Evolutionary conservation across 495 filamentous ascomycete species (phyloP).

Genomic region (Rusavskia elegans): DNA sequence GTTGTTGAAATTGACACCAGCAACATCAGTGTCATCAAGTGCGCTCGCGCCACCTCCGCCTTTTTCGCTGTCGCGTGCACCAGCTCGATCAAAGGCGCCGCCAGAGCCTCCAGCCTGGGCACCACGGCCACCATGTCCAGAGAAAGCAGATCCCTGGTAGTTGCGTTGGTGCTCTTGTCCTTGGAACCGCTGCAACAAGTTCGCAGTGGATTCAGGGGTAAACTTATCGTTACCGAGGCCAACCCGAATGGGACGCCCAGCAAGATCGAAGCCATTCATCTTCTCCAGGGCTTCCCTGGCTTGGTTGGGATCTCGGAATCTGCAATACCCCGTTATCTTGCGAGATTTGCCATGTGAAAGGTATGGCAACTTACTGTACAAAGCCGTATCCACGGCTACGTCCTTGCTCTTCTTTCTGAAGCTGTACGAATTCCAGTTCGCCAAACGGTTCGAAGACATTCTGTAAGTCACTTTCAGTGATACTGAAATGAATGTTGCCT

Average conservation of each 20-base stretch:
- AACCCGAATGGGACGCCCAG: constrained; percentile 92
- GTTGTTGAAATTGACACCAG: constrained; percentile 97
- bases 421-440: constrained; percentile 90
- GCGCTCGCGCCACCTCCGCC: constrained; percentile 80
- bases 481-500: constrained; percentile 99
- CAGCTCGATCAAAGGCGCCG: constrained; percentile 81
- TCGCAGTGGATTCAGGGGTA: constrained; percentile 89
- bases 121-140: constrained; percentile 77
- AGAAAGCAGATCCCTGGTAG: constrained; percentile 91
- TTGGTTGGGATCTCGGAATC: constrained; percentile 81
- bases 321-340: constrained; percentile 27
- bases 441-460: constrained; percentile 97
- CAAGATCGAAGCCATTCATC: constrained; percentile 99
- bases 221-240: constrained; percentile 99
- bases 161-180: constrained; percentile 52
- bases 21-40: constrained; percentile 94
- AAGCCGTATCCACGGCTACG: constrained; percentile 94
- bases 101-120: constrained; percentile 61
- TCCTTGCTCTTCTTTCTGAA: constrained; percentile 87
- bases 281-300: constrained; percentile 91
- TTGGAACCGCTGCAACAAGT: constrained; percentile 77
- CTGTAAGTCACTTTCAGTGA: constrained; percentile 90
- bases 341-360: not conserved
- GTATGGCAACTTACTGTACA: constrained; percentile 67
- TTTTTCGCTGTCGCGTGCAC: constrained; percentile 82